Base-by-base conservation (phyloP, 2,329 filamentous ascomycete species). In the Fulvia fulva region DNA sequence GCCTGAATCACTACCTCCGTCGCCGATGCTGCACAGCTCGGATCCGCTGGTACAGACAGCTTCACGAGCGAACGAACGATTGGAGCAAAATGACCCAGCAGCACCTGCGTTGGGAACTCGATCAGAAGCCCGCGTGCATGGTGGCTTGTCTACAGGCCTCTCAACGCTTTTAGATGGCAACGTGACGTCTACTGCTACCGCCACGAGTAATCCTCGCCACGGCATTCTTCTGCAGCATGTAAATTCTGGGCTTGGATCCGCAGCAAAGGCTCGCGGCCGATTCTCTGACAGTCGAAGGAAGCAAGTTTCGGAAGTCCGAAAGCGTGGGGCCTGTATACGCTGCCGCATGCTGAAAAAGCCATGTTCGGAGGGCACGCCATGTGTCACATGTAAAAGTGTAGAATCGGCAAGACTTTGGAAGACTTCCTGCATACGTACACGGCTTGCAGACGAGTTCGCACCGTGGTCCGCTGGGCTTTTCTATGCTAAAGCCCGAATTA, bases 281-380 rank as follows among this genome's bases (percentile, higher is more conserved):
- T 86, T 86, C 65, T 77, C 79, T 28, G 81, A 83, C 45, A 75
- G 77, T 22, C 74, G 83, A 58, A 78, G 83, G 32, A 80, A 83
- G 61, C 81, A 86, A 66, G 83, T 86, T 1, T 80, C 83, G 61
- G 78, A 82, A 60, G 80, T 85, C 32, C 77, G 83, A 23, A 85
- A 85, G 68, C 76, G 79, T 53, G 83, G 83, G 12, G 83, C 83
- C 7, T 86, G 83, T 65, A 80, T 86, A 61, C 80, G 83, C 32
- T 86, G 83, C 67, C 81, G 83, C 14, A 85, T 86, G 83, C 73
- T 86, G 23, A 86, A 85, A 72, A 86, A 86, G 65, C 81, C 82
- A 47, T 86, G 83, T 64, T 85, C 83, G 8, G 81, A 81, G 32
- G 82, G 82, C 21, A 84, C 77, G 41, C 83, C 83, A 16, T 86